Conservation (phyloP, 768 basidiomycete species). For the Mycena olivaceomarginata region DNA sequence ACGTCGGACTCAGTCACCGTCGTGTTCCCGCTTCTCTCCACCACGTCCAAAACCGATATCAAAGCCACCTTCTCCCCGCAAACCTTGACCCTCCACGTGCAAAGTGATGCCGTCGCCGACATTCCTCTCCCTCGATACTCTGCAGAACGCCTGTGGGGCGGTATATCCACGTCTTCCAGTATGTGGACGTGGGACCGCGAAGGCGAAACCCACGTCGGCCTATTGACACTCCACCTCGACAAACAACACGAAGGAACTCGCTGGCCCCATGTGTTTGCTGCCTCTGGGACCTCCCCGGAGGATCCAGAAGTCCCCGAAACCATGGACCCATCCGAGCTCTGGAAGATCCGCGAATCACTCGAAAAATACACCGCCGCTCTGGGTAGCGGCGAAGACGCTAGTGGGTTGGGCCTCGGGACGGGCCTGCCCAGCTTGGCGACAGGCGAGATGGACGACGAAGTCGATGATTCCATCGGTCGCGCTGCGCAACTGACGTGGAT, state of each 20-base stretch:
- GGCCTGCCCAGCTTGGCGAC: slow-evolving; percentile 88
- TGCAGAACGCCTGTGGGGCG: slow-evolving; percentile 84
- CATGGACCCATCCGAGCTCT: slow-evolving; percentile 89
- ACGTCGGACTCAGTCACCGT: slow-evolving; percentile 89
- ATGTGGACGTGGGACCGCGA: slow-evolving; percentile 96
- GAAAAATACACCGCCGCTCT: slow-evolving; percentile 90
- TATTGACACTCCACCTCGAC: slow-evolving; percentile 90
- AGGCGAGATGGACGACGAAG: slow-evolving; percentile 95
- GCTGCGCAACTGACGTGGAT: slow-evolving; percentile 83
- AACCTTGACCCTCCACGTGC: slow-evolving; percentile 80
- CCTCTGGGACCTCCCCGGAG: slow-evolving; percentile 61
- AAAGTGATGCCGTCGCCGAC: slow-evolving; percentile 56
- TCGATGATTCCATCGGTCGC: slow-evolving; percentile 85
- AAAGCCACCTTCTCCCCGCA: slow-evolving; percentile 79
- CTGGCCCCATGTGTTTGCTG: slow-evolving; percentile 92
- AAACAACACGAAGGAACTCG: slow-evolving; percentile 89
- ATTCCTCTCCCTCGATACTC: slow-evolving; percentile 76
- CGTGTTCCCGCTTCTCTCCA: slow-evolving; percentile 88
- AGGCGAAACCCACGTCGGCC: slow-evolving; percentile 78
- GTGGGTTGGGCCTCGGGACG: slow-evolving; percentile 77
- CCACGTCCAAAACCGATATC: slow-evolving; percentile 78
- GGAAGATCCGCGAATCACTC: slow-evolving; percentile 85
- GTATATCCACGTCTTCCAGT: slow-evolving; percentile 84
- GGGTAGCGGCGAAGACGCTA: slow-evolving; percentile 73
- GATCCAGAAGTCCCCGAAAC: slow-evolving; percentile 91